Evolutionary conservation across 345 rosid genomes (phyloP), one percentile per base, ranked within the genome.

Genomic region (Salix brachista): DNA sequence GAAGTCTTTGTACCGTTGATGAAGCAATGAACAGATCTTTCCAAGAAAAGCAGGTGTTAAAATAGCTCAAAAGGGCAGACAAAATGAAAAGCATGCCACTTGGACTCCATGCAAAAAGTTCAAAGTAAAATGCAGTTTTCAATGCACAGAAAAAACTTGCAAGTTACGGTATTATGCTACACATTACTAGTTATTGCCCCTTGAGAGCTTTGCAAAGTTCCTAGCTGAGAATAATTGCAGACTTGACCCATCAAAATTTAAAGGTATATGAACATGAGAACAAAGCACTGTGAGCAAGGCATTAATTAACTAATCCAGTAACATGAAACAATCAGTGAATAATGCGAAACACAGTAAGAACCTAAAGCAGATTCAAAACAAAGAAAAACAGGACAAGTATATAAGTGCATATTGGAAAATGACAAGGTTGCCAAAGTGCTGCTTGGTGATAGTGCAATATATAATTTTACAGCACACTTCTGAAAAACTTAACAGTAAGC

Each of bases 21-120:
- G 98, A 85, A 96, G 97, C 87, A 96, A 81, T 34, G 99, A 96
- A 87, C 98, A 96, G 73, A 96, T 88, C 99, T 93, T 84, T 64
- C 76, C 77, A 56, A 82, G 75, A 83, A 36, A 80, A 44, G 69
- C 66, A 82, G 69, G 60, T 65, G 67, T 87, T 48, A 81, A 76
- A 67, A 60, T 68, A 73, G 34, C 30, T 30, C 66, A 65, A 36
- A 34, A 56, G 65, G 66, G 19, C 72, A 69, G 62, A 21, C 52
- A 76, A 32, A 69, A 66, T 19, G 34, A 9, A 25, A 67, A 72
- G 25, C 64, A 41, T 21, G 62, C 36, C 32, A 52, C 30, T 14
- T 6, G 13, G 46, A 71, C 19, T 39, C 54, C 68, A 28, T 65
- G 67, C 25, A 56, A 52, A 17, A n/a, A 13, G 30, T 23, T 66